A percentile compares a stretch with the other conserved stretches of the same genome.
Evolutionary conservation across 139 green algal species (phyloP).

Genomic region (Closterium sp.): DNA sequence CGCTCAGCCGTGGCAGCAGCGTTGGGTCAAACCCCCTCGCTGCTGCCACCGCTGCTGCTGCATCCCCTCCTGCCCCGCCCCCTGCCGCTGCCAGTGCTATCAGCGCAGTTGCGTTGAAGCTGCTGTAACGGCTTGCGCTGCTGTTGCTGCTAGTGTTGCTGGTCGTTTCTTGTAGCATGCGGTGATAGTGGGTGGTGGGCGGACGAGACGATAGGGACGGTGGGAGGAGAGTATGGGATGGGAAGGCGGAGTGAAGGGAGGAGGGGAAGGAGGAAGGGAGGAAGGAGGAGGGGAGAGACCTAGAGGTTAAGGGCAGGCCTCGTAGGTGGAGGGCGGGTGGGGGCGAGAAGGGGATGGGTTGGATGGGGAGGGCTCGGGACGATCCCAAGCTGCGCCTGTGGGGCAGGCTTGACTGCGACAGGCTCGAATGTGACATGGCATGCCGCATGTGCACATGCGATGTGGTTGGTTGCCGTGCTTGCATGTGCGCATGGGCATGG

Average conservation of each 20-base stretch:
- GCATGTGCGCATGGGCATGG: neutral
- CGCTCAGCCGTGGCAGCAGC: slow-evolving; percentile 11
- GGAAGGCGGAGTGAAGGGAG: neutral
- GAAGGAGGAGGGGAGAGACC: neutral
- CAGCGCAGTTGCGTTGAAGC: neutral
- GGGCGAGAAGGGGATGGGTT: neutral
- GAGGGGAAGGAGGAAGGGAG: neutral
- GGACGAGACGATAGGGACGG: neutral
- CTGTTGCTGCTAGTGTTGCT: neutral
- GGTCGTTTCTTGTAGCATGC: neutral
- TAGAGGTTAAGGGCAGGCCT: neutral
- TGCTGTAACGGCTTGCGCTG: neutral
- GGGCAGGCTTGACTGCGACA: neutral
- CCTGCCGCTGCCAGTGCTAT: neutral
- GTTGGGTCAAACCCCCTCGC: neutral
- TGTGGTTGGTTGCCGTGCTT: neutral
- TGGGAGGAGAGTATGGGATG: neutral
- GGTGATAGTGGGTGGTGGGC: neutral
- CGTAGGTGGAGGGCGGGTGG: neutral
- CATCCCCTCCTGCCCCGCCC: neutral
- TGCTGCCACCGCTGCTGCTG: neutral
- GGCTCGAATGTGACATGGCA: neutral
- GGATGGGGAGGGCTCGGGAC: neutral
- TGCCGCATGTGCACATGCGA: neutral
- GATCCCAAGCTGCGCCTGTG: neutral